phyloP scores from a whole-genome alignment of 768 basidiomycete species.

The Mycena sanguinolenta region DNA sequence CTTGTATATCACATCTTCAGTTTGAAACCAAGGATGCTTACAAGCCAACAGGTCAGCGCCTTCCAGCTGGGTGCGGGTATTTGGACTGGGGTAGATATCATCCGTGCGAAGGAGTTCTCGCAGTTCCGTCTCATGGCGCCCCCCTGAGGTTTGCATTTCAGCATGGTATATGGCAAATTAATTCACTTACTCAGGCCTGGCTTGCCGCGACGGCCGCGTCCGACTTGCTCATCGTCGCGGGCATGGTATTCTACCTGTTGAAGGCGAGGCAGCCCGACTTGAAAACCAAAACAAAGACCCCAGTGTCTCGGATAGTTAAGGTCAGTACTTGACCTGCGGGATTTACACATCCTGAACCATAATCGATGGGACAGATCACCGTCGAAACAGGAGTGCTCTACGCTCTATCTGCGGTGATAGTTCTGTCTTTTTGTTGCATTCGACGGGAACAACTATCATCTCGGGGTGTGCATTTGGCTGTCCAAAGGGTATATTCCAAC shows the following conservation, averaged over 20 bases:
- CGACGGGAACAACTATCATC: slow-evolving; percentile 37
- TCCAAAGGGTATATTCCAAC: slow-evolving; percentile 44
- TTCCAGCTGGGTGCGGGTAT: slow-evolving; percentile 5
- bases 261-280: neutral
- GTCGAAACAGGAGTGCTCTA: slow-evolving; percentile 39
- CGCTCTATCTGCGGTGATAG: slow-evolving; percentile 37
- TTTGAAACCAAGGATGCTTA: no score
- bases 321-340: neutral
- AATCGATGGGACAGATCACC: no score
- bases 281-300: neutral
- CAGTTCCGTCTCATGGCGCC: neutral
- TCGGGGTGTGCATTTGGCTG: slow-evolving; percentile 33
- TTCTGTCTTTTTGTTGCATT: slow-evolving; percentile 35
- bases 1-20: no score
- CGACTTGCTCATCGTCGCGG: slow-evolving; percentile 13
- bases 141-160: slow-evolving; percentile 14
- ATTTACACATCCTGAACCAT: no score
- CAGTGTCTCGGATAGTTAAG: neutral
- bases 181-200: slow-evolving; percentile 5
- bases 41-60: neutral
- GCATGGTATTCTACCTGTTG: neutral
- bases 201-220: neutral
- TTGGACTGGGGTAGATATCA: neutral
- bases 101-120: neutral
- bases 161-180: neutral